A percentile compares a stretch with the other conserved stretches of the same genome.
Conservation (phyloP, 495 filamentous ascomycete genomes). For the Aspergillus carlsbadensis region DNA sequence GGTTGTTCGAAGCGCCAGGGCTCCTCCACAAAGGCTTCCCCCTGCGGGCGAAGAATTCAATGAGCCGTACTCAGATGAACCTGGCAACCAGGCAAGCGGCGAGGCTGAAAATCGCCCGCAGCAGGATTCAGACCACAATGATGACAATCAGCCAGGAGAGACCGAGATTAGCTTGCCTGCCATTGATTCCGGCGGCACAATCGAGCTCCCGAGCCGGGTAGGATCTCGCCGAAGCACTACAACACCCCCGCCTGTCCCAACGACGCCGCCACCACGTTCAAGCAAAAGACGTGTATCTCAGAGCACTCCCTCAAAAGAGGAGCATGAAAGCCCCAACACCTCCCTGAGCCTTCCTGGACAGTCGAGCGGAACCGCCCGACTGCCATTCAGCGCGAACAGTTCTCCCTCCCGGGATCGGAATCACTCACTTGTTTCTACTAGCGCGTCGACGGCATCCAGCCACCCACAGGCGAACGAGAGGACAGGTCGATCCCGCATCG, state of each 20-base stretch:
- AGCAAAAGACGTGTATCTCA: slow-evolving; percentile 50
- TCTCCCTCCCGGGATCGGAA: slow-evolving; percentile 49
- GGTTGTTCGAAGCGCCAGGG: slow-evolving; percentile 82
- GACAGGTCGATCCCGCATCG: slow-evolving; percentile 33
- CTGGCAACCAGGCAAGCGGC: slow-evolving; percentile 37
- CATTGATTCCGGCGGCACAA: slow-evolving; percentile 60
- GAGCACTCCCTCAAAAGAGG: slow-evolving; percentile 7
- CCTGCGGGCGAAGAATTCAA: slow-evolving; percentile 43
- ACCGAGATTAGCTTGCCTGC: slow-evolving; percentile 54
- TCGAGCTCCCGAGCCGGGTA: slow-evolving; percentile 63
- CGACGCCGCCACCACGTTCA: slow-evolving; percentile 46
- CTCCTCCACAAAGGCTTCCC: slow-evolving; percentile 48
- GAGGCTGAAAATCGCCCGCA: slow-evolving; percentile 42
- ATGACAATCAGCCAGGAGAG: slow-evolving; percentile 13
- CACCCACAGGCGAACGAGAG: slow-evolving; percentile 22
- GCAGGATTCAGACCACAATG: slow-evolving; percentile 47
- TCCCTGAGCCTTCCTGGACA: slow-evolving; percentile 17
- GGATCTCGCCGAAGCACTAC: slow-evolving; percentile 56
- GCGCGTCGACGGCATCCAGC: slow-evolving; percentile 48
- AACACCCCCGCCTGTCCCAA: slow-evolving; percentile 32
- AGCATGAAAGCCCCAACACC: slow-evolving; percentile 5
- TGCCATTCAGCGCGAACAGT: slow-evolving; percentile 60
- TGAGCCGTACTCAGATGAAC: slow-evolving; percentile 60
- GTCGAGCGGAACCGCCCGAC: slow-evolving; percentile 41
- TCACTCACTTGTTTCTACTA: slow-evolving; percentile 45